These are phyloP conservation scores for Casuarina cunninghamiana DNA, from an alignment of 306 rosid species.

Conservation along the genomic window DNA sequence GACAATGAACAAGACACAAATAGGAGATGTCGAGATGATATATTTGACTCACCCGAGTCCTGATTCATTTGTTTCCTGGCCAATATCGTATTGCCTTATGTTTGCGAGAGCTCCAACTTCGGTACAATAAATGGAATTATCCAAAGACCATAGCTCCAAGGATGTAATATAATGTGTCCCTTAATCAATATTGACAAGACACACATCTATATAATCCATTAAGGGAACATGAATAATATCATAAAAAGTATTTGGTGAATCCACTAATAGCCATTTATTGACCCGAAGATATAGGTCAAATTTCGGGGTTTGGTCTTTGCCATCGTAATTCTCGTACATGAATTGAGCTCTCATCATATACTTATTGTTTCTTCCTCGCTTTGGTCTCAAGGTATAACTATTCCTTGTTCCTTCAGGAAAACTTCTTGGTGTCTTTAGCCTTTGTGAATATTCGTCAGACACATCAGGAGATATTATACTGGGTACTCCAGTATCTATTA, in stretches of 20 bases:
- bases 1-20: too few species aligned
- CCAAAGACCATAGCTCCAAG: constrained; percentile 41
- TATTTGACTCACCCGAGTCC: constrained; percentile 17
- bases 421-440: not conserved
- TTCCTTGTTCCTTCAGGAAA: constrained; percentile 35
- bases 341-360: constrained; percentile 45
- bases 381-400: constrained; percentile 46
- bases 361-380: constrained; percentile 25
- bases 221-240: constrained; percentile 39
- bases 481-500: not conserved
- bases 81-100: constrained; percentile 6
- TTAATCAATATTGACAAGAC: constrained; percentile 39
- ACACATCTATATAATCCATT: constrained; percentile 30
- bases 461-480: too few species aligned
- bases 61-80: not conserved
- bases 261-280: constrained; percentile 29
- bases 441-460: too few species aligned
- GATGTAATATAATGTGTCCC: constrained; percentile 50
- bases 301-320: not conserved
- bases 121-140: constrained; percentile 15
- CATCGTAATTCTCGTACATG: constrained; percentile 46
- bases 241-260: not conserved
- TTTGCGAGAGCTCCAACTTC: not conserved
- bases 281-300: constrained; percentile 48
- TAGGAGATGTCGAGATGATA: not conserved